Conservation (phyloP, 2,329 filamentous ascomycete genomes). For the Salinomyces thailandicus region DNA sequence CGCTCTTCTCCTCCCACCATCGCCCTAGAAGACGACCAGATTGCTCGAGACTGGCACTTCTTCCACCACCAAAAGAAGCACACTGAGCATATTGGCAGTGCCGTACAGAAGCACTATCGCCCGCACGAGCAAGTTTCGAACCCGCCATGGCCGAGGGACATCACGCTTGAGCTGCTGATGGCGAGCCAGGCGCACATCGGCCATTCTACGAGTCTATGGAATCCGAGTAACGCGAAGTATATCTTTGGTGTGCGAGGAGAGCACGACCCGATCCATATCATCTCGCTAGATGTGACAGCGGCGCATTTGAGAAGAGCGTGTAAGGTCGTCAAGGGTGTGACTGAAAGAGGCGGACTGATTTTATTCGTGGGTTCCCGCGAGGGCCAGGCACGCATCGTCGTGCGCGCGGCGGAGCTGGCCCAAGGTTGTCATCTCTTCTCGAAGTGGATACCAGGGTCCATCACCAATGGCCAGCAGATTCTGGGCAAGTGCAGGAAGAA, state of each 20-base stretch:
- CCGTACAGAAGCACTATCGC: conserved; percentile 46
- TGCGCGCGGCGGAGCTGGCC: conserved; percentile 67
- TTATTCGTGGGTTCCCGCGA: conserved; percentile 82
- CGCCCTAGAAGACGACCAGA: conserved; percentile 12
- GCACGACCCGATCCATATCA: conserved; percentile 45
- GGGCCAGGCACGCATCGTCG: conserved; percentile 71
- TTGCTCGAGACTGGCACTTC: conserved; percentile 33
- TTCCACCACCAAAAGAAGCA: conserved; percentile 33
- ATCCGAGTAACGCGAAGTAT: conserved; percentile 85
- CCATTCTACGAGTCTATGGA: conserved; percentile 85
- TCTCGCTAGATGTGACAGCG: conserved; percentile 79
- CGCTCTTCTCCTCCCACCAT: neutral
- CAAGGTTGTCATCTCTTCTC: conserved; percentile 81
- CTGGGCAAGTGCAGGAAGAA: conserved; percentile 58
- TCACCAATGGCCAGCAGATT: conserved; percentile 89
- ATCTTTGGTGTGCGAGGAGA: conserved; percentile 80
- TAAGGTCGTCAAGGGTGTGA: conserved; percentile 81
- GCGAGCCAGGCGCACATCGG: conserved; percentile 82
- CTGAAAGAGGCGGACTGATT: conserved; percentile 70
- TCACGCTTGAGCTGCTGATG: conserved; percentile 84
- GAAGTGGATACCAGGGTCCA: conserved; percentile 81
- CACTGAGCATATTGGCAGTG: conserved; percentile 29
- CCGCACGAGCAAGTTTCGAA: conserved; percentile 57
- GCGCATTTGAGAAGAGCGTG: conserved; percentile 84
- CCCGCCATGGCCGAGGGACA: conserved; percentile 66